A percentile compares a stretch with the other conserved stretches of the same genome.
phyloP scores from a whole-genome alignment of 768 basidiomycete genomes.

The Russula sp. region DNA sequence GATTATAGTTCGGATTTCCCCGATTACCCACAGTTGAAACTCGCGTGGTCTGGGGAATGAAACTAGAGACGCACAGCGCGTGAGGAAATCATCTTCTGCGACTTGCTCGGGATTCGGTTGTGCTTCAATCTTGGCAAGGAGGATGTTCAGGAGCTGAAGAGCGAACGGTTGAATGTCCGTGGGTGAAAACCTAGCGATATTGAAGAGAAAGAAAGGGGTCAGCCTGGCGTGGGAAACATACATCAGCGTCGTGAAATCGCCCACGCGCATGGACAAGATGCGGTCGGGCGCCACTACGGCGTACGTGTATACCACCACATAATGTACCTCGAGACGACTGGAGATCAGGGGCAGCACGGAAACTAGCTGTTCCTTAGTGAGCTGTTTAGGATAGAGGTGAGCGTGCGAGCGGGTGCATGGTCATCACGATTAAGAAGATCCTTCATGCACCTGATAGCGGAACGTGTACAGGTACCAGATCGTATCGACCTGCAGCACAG shows the following conservation, averaged over 20 bases:
- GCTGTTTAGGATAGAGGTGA: slow-evolving; percentile 36
- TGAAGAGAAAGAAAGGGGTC: not conserved
- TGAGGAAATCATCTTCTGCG: slow-evolving; percentile 95
- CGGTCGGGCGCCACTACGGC: slow-evolving; percentile 98
- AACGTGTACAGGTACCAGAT: slow-evolving; percentile 94
- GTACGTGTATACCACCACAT: slow-evolving; percentile 93
- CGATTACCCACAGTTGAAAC: not conserved
- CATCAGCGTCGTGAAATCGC: slow-evolving; percentile 32
- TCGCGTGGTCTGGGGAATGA: slow-evolving; percentile 2
- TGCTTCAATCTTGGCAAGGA: slow-evolving; percentile 40
- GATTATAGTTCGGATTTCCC: slow-evolving; percentile 92
- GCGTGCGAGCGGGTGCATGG: not conserved
- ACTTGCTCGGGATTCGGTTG: too few species aligned
- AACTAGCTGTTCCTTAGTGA: too few species aligned
- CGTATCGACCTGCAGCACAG: slow-evolving; percentile 92
- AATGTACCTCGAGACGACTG: slow-evolving; percentile 71
- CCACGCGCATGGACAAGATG: slow-evolving; percentile 84
- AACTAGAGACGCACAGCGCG: slow-evolving; percentile 69
- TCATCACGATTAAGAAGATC: too few species aligned
- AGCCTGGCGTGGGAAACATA: not conserved
- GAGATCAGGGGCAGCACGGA: slow-evolving; percentile 45
- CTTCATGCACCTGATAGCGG: slow-evolving; percentile 68
- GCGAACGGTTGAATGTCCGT: slow-evolving; percentile 83
- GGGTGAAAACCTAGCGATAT: too few species aligned
- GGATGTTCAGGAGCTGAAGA: slow-evolving; percentile 56